phyloP scores from a whole-genome alignment of 495 filamentous ascomycete genomes.

The Penicillium verhagenii region DNA sequence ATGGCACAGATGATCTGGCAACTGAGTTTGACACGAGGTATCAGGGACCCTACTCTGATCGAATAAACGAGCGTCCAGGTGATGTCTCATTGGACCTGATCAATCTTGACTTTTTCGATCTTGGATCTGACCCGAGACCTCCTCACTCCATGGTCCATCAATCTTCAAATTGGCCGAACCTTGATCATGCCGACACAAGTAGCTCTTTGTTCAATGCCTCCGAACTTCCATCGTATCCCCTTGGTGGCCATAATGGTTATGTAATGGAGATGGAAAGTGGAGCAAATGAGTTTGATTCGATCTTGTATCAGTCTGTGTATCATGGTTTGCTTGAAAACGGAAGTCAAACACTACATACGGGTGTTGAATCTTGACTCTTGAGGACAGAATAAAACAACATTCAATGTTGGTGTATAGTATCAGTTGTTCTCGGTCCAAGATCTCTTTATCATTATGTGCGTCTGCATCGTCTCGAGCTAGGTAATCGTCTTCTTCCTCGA shows the following conservation, averaged over 20 bases:
- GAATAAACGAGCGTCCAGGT: neutral
- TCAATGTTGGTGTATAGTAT: too few species aligned
- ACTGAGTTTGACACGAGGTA: neutral
- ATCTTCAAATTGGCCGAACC: neutral
- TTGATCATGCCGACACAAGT: neutral
- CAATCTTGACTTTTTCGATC: conserved; percentile 2
- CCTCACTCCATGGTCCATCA: neutral
- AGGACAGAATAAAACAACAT: too few species aligned
- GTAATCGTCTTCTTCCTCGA: too few species aligned
- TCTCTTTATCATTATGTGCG: too few species aligned
- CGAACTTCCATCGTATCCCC: neutral
- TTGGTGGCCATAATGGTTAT: neutral
- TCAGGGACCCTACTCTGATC: neutral
- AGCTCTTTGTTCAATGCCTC: neutral
- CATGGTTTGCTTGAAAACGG: neutral
- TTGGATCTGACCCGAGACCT: neutral
- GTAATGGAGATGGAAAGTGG: neutral
- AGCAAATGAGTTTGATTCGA: neutral
- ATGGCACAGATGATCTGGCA: neutral
- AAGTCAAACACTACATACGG: too few species aligned
- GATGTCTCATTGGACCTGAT: neutral
- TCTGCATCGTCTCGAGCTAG: too few species aligned
- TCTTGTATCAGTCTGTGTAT: neutral
- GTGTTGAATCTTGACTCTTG: too few species aligned
- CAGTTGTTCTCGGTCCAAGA: too few species aligned